phyloP scores from a whole-genome alignment of 2,329 filamentous ascomycete genomes.

The Chrysoporthe austroafricana region DNA sequence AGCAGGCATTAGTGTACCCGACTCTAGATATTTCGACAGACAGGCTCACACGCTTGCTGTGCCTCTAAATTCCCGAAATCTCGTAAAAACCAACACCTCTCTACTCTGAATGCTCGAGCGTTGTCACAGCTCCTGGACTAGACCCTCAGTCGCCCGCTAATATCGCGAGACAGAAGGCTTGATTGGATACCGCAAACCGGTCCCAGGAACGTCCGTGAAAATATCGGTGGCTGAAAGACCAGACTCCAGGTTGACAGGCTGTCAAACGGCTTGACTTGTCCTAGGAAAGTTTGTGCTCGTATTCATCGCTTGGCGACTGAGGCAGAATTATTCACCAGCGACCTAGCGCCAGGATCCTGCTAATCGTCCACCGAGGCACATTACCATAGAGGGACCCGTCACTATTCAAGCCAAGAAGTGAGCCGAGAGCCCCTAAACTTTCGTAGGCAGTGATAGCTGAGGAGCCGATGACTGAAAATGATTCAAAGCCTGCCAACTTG shows the following conservation, averaged over 20 bases:
- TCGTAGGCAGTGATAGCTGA: too few relatives aligned
- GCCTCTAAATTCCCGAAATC: background rate
- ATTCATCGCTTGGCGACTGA: background rate
- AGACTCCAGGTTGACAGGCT: background rate
- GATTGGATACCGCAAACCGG: background rate
- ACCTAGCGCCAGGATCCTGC: background rate
- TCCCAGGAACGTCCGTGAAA: background rate
- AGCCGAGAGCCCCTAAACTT: too few relatives aligned
- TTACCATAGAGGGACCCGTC: too few relatives aligned
- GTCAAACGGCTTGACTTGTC: background rate
- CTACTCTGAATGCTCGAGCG: constrained; percentile 7
- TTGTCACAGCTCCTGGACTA: background rate
- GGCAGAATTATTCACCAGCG: background rate
- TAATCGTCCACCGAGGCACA: background rate
- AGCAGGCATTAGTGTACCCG: background rate
- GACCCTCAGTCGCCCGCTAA: background rate
- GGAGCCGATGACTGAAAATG: too few relatives aligned
- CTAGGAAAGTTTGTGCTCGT: constrained; percentile 8
- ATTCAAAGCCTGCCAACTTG: too few relatives aligned
- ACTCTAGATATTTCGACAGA: background rate
- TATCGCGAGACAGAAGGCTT: background rate
- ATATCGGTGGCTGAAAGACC: background rate
- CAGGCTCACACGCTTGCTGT: background rate
- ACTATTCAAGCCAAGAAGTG: too few relatives aligned
- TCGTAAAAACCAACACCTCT: background rate